Evolutionary conservation across 2,329 filamentous ascomycete genomes (phyloP), one percentile per base, ranked within the genome.

Genomic region (Botrytis paeoniae): DNA sequence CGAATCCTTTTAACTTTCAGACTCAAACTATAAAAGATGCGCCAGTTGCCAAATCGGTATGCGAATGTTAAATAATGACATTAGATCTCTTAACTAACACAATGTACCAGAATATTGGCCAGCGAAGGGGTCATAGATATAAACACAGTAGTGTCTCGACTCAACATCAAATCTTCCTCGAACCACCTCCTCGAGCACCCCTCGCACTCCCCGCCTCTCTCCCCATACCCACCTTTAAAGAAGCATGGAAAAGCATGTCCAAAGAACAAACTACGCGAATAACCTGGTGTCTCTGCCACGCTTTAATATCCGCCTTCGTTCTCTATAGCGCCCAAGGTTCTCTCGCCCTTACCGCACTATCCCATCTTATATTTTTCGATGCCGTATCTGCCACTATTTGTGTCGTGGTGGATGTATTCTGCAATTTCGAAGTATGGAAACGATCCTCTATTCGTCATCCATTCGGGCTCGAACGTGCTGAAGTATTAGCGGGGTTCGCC

Each of bases 371-470:
- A 74, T 93, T 98, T 82, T 99, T 98, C 81, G 96, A 99, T 81
- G 95, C 96, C 14, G 89, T 97, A 2, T 96, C 94, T 48, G 96
- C 96, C 7, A 91, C 95, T 65, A 89, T 98, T 8, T 98, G 95
- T 81, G 94, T 97, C 5, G 91, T 89, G 20, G 95, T 98, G 64
- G 96, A 99, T 80, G 93, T 98, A 1, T 89, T 98, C 65, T 91
- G 93, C 69, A 99, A 99, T 82, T 99, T 99, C 79, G 96, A 99
- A 81, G 95, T 98, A 59, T 99, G 96, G 96, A 93, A 94, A 76
- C 89, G 95, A 64, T 95, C 93, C 78, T 97, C 92, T 77, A 92
- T 99, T 78, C 91, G 95, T 37, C 94, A 99, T 82, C 96, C 96
- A 0, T 99, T 99, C 80, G 95, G 92, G 5, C 88, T 99, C 37